Base-by-base conservation (phyloP, 2,329 filamentous ascomycete species). In the Pleomassaria siparia region DNA sequence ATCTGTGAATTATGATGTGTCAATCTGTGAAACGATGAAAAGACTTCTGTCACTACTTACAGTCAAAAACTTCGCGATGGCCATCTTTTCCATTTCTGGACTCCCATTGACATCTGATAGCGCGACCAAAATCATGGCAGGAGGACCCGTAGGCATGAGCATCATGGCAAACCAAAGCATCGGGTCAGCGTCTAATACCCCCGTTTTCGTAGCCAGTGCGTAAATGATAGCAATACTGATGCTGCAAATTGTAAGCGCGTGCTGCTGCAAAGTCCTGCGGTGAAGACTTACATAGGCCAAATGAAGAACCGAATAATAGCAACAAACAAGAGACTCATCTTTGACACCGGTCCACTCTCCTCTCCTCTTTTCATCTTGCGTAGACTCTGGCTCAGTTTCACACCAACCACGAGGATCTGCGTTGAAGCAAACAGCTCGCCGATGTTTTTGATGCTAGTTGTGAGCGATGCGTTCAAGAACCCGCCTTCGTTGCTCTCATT, bases 161-260 rank as follows among this genome's bases (percentile, higher is more conserved):
- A 83, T 83, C 76, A 83, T 76, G 2, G 70, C 74, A 58, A 87
- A 87, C 83, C 83, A 87, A 25, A 88, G 66, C 54, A 87, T 80
- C 0, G 83, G 83, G 59, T 88, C 85, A 2, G 72, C 56, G 3
- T 74, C 72, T 2, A 88, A 59, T 2, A 81, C 30, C 0, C 57
- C 53, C 0, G 83, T 85, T 44, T 73, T 75, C 2, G 73, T 76
- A 0, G 80, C 82, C 6, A 87, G 59, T 0, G 66, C 56, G 55
- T 80, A 86, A 7, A 87, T 75, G 2, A 80, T 26, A 0, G 72
- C 71, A 25, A 87, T 82, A 3, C 77, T 78, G 13, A 80, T 66
- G 16, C 52, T 54, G 21, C 22, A n/a, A n/a, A 21, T 16, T 25
- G 45, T 52, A 35, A 47, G 48, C 18, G n/a, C n/a, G 8, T 18